A percentile compares a stretch with the other conserved stretches of the same genome.
These are phyloP conservation scores for Protomyces inundatus DNA, from an alignment of 1,139 yeast genomes.

Conservation along the genomic window DNA sequence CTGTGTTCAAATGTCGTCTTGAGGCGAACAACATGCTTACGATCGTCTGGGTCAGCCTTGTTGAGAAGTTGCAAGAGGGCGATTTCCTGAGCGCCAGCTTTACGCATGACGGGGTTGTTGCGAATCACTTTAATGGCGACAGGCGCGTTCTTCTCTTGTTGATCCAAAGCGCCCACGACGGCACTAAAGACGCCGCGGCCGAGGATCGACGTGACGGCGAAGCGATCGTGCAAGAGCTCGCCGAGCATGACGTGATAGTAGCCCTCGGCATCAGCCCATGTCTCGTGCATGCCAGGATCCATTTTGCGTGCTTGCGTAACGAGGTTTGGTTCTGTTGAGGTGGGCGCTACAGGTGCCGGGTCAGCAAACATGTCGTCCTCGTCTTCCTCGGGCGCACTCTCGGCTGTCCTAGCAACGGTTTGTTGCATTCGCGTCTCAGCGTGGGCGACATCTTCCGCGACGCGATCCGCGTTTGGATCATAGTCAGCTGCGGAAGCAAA, in stretches of 20 bases:
- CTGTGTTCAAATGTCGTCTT: conserved; percentile 76
- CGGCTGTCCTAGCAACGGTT: not conserved
- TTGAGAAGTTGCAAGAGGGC: conserved; percentile 65
- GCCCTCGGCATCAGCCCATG: conserved; percentile 65
- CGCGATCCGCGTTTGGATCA: conserved; percentile 27
- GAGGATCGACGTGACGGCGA: conserved; percentile 81
- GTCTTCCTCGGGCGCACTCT: conserved; percentile 13
- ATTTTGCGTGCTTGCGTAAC: not conserved
- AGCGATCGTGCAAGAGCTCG: conserved; percentile 56
- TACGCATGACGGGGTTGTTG: conserved; percentile 39
- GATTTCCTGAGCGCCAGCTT: conserved; percentile 77
- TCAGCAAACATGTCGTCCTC: conserved; percentile 31
- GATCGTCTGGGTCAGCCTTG: conserved; percentile 57
- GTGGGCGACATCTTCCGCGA: conserved; percentile 1
- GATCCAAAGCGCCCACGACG: conserved; percentile 38
- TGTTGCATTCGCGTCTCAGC: no score
- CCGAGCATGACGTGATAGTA: conserved; percentile 72
- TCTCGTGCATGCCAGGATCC: conserved; percentile 35
- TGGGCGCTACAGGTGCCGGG: conserved; percentile 11
- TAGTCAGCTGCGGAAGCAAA: conserved; percentile 29
- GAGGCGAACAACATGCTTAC: conserved; percentile 65
- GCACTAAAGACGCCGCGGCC: conserved; percentile 67
- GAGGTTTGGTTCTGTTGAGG: not conserved
- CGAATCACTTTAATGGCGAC: conserved; percentile 80
- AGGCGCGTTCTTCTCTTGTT: conserved; percentile 38